These are phyloP conservation scores for Phlebiopsis flavidoalba DNA, from an alignment of 768 basidiomycete species.

Conservation along the genomic window DNA sequence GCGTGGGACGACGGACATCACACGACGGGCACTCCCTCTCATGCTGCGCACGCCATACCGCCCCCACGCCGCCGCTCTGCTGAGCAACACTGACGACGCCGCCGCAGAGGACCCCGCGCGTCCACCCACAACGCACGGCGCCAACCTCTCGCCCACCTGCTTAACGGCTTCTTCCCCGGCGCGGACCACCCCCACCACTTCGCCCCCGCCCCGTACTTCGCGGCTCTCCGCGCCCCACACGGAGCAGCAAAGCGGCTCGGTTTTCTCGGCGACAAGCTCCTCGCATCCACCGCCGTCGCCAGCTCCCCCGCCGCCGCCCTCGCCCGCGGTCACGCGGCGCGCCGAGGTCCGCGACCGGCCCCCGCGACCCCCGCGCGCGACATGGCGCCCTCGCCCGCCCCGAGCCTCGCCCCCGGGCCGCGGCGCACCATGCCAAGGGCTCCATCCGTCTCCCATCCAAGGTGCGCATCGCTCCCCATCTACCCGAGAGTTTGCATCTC, in stretches of 20 bases:
- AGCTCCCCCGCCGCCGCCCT: constrained; percentile 14
- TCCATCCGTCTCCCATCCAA: constrained; percentile 29
- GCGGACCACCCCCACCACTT: neutral
- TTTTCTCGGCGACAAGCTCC: constrained; percentile 19
- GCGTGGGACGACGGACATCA: constrained; percentile 4
- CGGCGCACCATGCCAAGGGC: constrained; percentile 16
- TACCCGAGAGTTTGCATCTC: neutral
- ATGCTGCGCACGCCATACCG: constrained; percentile 12
- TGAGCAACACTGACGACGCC: constrained; percentile 11
- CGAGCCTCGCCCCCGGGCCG: constrained; percentile 17
- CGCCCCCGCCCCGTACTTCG: too few species aligned
- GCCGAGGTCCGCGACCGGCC: constrained; percentile 18
- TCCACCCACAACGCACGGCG: neutral
- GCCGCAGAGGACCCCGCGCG: constrained; percentile 6
- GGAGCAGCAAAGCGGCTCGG: constrained; percentile 3
- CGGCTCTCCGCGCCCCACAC: neutral
- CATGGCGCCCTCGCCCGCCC: constrained; percentile 19
- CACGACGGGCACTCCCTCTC: neutral
- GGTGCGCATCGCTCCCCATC: constrained; percentile 15
- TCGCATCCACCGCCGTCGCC: constrained; percentile 14
- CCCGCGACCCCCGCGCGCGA: constrained; percentile 19
- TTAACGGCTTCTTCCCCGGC: neutral
- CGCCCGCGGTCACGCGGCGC: constrained; percentile 19
- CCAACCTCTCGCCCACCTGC: neutral
- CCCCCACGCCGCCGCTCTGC: constrained; percentile 12